A percentile compares a stretch with the other conserved stretches of the same genome.
Conservation (phyloP, 2,329 filamentous ascomycete species). For the Aspergillus phoenicis region DNA sequence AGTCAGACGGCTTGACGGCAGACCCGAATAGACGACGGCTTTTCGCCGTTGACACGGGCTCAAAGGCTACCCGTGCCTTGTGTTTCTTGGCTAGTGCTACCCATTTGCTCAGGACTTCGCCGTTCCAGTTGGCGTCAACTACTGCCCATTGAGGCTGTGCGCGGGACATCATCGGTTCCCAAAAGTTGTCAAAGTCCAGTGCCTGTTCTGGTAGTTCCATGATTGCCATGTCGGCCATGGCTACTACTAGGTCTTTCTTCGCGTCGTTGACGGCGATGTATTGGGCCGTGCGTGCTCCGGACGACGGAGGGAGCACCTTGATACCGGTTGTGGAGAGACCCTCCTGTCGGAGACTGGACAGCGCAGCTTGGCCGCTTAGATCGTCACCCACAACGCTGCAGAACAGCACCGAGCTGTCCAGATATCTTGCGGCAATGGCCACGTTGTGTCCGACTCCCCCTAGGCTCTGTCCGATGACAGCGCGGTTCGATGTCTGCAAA, state of each 20-base stretch:
- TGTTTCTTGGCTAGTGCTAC: slow-evolving; percentile 61
- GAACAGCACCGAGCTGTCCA: slow-evolving; percentile 68
- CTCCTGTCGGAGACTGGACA: slow-evolving; percentile 63
- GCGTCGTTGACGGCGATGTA: slow-evolving; percentile 88
- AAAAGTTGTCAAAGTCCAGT: slow-evolving; percentile 55
- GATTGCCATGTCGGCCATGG: slow-evolving; percentile 95
- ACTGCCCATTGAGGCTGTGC: slow-evolving; percentile 74
- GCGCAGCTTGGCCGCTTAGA: slow-evolving; percentile 70
- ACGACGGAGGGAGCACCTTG: slow-evolving; percentile 54
- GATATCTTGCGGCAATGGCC: slow-evolving; percentile 75
- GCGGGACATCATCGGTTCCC: slow-evolving; percentile 61
- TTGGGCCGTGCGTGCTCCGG: slow-evolving; percentile 74
- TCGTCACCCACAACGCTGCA: slow-evolving; percentile 84
- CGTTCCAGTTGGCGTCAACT: slow-evolving; percentile 84
- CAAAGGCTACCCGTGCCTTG: slow-evolving; percentile 70
- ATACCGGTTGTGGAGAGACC: slow-evolving; percentile 68
- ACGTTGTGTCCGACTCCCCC: slow-evolving; percentile 94
- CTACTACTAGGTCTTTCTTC: slow-evolving; percentile 80
- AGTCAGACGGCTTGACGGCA: slow-evolving; percentile 35
- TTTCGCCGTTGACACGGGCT: slow-evolving; percentile 86
- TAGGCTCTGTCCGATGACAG: slow-evolving; percentile 76
- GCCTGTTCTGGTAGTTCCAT: slow-evolving; percentile 55
- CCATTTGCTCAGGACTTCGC: slow-evolving; percentile 68
- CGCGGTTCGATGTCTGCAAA: slow-evolving; percentile 82
- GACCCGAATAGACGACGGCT: slow-evolving; percentile 66